A percentile compares a stretch with the other conserved stretches of the same genome.
These are phyloP conservation scores for Corrigiola litoralis DNA, from an alignment of 179 eudicot genomes.

Conservation along the genomic window DNA sequence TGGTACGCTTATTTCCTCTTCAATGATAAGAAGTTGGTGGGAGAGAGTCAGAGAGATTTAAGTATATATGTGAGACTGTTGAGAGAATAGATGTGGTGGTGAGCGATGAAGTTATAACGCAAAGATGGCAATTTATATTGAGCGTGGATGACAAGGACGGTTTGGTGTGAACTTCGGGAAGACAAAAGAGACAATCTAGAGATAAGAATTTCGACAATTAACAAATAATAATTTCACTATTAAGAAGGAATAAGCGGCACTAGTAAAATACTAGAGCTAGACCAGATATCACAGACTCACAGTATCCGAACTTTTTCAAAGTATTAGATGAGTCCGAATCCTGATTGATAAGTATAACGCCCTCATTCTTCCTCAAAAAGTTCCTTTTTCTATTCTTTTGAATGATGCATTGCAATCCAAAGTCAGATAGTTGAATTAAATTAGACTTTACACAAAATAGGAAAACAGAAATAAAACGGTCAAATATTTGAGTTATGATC, in stretches of 20 bases:
- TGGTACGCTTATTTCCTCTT: not conserved
- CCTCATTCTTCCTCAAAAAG: not conserved
- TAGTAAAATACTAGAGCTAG: too few species aligned
- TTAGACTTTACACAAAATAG: too few species aligned
- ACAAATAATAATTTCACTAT: too few species aligned
- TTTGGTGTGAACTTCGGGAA: conserved; percentile 23
- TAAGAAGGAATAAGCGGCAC: not conserved
- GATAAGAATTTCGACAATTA: not conserved
- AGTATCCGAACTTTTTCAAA: not conserved
- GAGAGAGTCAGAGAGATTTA: not conserved
- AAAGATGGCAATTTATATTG: conserved; percentile 6
- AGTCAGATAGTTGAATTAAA: too few species aligned
- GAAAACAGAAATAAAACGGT: too few species aligned
- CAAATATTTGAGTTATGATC: too few species aligned
- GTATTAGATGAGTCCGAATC: not conserved
- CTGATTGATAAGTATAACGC: not conserved
- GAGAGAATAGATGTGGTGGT: not conserved
- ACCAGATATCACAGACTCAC: not conserved
- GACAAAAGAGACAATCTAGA: not conserved
- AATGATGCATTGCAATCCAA: too few species aligned
- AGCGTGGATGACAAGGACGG: not conserved
- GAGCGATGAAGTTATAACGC: not conserved
- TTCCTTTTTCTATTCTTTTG: too few species aligned
- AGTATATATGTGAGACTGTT: not conserved
- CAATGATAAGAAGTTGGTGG: too few species aligned